These are phyloP conservation scores for Cercospora sp. DNA, from an alignment of 2,329 filamentous ascomycete species.

Conservation along the genomic window DNA sequence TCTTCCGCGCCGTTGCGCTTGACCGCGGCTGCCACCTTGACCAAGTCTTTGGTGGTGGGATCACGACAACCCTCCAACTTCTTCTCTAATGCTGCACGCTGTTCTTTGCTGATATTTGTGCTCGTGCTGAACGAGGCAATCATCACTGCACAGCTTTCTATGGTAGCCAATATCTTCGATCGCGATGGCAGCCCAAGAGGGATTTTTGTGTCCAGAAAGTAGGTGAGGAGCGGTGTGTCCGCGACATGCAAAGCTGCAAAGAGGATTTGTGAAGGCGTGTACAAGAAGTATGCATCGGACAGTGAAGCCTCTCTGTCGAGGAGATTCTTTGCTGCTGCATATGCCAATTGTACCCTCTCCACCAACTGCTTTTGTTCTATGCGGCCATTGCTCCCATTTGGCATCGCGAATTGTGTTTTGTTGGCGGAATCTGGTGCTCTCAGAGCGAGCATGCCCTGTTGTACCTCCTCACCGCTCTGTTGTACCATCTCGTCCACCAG, in stretches of 20 bases:
- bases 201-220: constrained; percentile 49
- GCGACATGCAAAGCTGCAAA: constrained; percentile 75
- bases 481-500: constrained; percentile 46
- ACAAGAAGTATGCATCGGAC: constrained; percentile 96
- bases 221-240: constrained; percentile 62
- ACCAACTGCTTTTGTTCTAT: constrained; percentile 31
- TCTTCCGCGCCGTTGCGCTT: constrained; percentile 46
- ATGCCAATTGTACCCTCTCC: constrained; percentile 61
- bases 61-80: constrained; percentile 74
- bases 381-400: constrained; percentile 1
- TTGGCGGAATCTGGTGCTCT: constrained; percentile 15
- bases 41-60: constrained; percentile 70
- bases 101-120: constrained; percentile 36
- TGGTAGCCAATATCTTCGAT: constrained; percentile 41
- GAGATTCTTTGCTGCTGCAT: constrained; percentile 69
- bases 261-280: constrained; percentile 91
- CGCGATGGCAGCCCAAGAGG: constrained; percentile 30
- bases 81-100: constrained; percentile 51
- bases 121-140: constrained; percentile 36
- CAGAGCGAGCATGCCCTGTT: constrained; percentile 28
- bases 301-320: constrained; percentile 74
- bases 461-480: constrained; percentile 22
- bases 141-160: constrained; percentile 44
- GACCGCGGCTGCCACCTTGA: constrained; percentile 65
- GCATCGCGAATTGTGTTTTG: constrained; percentile 26